Conservation (phyloP, 2,329 filamentous ascomycete genomes). For the Pseudogymnoascus sp. region DNA sequence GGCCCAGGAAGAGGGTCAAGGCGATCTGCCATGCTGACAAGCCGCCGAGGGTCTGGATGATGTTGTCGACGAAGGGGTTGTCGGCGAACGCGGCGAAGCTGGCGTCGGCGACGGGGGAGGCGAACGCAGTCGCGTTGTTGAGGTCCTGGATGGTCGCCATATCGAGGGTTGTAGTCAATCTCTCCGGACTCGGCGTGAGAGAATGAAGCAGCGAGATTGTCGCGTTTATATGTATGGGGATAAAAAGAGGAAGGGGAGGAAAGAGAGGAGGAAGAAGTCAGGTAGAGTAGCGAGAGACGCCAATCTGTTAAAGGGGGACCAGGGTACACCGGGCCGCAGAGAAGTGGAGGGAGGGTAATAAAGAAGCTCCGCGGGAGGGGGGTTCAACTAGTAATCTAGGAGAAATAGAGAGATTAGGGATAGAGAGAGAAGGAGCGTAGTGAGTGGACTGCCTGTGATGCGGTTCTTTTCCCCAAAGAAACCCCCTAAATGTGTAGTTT, state of each 20-base stretch:
- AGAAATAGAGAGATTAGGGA: neutral
- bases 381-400: neutral
- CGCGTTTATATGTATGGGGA: neutral
- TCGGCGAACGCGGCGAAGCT: slow-evolving; percentile 26
- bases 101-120: slow-evolving; percentile 24
- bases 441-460: neutral
- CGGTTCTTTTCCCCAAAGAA: neutral
- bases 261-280: neutral
- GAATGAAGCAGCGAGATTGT: neutral
- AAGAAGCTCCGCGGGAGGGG: neutral
- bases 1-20: slow-evolving; percentile 62
- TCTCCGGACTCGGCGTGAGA: neutral
- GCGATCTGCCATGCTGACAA: slow-evolving; percentile 60
- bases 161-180: neutral
- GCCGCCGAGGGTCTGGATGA: slow-evolving; percentile 28
- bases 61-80: neutral
- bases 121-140: slow-evolving; percentile 24
- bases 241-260: neutral
- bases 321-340: neutral
- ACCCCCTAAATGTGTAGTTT: neutral
- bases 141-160: slow-evolving; percentile 29
- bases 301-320: neutral
- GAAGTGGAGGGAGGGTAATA: neutral
- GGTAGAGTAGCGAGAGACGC: neutral
- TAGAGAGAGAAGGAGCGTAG: neutral